Conservation (phyloP, 306 rosid species). For the Vigna hirtella region DNA sequence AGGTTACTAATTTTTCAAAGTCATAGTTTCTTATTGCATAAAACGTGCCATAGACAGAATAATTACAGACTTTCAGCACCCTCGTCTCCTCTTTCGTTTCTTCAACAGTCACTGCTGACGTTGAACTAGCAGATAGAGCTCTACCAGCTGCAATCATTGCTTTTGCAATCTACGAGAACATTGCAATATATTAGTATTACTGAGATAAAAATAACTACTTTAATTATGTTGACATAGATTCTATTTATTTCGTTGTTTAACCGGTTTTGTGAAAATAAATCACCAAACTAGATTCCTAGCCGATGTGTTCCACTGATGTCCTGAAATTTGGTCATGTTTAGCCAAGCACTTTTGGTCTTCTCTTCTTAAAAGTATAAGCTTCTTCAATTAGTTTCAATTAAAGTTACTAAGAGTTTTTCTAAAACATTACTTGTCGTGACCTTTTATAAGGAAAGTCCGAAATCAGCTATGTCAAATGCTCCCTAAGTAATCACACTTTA, state of each 20-base stretch:
- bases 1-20: constrained; percentile 38
- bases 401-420: not conserved
- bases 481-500: constrained; percentile 8
- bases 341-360: not conserved
- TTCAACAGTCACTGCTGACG: constrained; percentile 53
- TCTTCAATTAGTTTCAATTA: not conserved
- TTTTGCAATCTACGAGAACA: constrained; percentile 75
- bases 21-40: constrained; percentile 8
- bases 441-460: not conserved
- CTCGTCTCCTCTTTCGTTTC: constrained; percentile 64
- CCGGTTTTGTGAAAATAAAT: not conserved
- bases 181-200: constrained; percentile 44
- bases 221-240: constrained; percentile 29
- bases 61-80: constrained; percentile 68
- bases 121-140: constrained; percentile 65
- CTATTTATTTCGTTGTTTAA: not conserved
- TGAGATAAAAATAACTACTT: constrained; percentile 27
- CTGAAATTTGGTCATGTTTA: not conserved
- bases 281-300: constrained; percentile 26
- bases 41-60: constrained; percentile 40
- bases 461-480: not conserved
- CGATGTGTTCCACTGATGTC: not conserved
- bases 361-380: not conserved
- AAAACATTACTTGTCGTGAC: not conserved
- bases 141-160: constrained; percentile 76